Conservation (phyloP, 257 asterid genomes). For the Apocynum venetum region DNA sequence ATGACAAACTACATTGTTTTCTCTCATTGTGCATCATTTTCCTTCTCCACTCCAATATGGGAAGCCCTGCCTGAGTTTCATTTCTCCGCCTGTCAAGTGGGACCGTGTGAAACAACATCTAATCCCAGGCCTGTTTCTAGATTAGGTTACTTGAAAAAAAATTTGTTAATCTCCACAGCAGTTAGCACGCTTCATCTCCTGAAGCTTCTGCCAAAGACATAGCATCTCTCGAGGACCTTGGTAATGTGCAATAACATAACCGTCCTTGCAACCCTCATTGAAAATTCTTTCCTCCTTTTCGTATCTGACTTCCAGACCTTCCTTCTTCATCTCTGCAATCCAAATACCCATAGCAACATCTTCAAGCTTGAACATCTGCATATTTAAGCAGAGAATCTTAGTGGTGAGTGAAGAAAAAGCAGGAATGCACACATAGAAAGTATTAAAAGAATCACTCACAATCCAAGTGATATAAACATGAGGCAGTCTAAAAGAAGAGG, state of each 20-base stretch:
- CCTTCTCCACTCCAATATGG: constrained; percentile 6
- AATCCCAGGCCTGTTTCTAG: background rate
- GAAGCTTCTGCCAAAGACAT: constrained; percentile 93
- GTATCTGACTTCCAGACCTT: constrained; percentile 62
- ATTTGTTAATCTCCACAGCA: constrained; percentile 69
- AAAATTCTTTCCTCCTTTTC: constrained; percentile 73
- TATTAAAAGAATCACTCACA: background rate
- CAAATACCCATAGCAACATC: constrained; percentile 98
- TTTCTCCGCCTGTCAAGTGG: background rate
- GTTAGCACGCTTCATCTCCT: constrained; percentile 50
- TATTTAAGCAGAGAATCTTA: background rate
- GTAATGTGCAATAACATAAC: constrained; percentile 82
- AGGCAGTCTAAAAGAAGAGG: background rate
- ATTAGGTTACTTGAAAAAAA: background rate
- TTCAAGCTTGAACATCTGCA: constrained; percentile 94
- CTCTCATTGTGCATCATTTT: background rate
- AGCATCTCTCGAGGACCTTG: constrained; percentile 91
- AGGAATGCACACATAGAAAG: background rate
- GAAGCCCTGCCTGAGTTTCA: background rate
- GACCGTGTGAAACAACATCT: background rate
- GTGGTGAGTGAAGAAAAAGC: background rate
- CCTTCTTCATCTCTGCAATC: constrained; percentile 74
- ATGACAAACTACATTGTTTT: background rate
- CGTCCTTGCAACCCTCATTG: constrained; percentile 76
- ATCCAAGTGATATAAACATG: background rate